Percentiles rank a stretch among this genome's conserved stretches.
Conservation (phyloP, 1,139 yeast species). For the Maudiozyma humilis region DNA sequence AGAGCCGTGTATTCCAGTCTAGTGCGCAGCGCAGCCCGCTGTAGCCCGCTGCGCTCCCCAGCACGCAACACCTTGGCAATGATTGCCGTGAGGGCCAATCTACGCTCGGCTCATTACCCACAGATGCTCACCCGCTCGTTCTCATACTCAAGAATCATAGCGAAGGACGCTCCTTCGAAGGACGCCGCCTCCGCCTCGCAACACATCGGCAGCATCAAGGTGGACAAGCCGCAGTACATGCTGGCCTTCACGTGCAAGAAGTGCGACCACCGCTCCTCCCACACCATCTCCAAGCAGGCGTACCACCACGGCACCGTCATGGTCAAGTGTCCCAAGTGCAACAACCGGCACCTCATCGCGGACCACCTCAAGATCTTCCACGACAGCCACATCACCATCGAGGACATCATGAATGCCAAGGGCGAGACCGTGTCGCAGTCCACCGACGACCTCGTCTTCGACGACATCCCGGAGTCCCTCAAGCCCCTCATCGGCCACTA, state of each 20-base stretch:
- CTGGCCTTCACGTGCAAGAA: slow-evolving; percentile 89
- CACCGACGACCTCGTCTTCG: slow-evolving; percentile 58
- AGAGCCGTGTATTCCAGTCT: no score
- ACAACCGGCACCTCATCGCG: slow-evolving; percentile 81
- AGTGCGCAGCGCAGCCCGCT: no score
- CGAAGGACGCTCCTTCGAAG: no score
- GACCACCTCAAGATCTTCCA: slow-evolving; percentile 82
- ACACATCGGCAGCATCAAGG: slow-evolving; percentile 29
- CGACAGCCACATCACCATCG: slow-evolving; percentile 60
- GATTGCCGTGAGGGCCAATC: no score
- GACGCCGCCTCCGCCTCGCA: no score
- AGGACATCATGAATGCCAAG: slow-evolving; percentile 66
- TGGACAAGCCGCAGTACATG: slow-evolving; percentile 69
- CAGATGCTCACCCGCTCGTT: no score
- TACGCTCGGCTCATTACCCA: no score
- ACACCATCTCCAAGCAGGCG: slow-evolving; percentile 83
- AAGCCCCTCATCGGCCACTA: slow-evolving; percentile 49
- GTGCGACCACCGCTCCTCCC: slow-evolving; percentile 78
- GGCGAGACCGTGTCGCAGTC: slow-evolving; percentile 65
- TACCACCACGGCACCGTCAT: slow-evolving; percentile 80
- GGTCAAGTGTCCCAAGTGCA: slow-evolving; percentile 88
- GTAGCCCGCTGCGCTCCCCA: no score
- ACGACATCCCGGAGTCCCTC: slow-evolving; percentile 64
- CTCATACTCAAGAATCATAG: no score
- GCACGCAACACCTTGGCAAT: no score